Percentiles rank a stretch among this genome's conserved stretches.
phyloP scores from a whole-genome alignment of 352 stramenopile genomes.

The Phytophthora agathidicida region DNA sequence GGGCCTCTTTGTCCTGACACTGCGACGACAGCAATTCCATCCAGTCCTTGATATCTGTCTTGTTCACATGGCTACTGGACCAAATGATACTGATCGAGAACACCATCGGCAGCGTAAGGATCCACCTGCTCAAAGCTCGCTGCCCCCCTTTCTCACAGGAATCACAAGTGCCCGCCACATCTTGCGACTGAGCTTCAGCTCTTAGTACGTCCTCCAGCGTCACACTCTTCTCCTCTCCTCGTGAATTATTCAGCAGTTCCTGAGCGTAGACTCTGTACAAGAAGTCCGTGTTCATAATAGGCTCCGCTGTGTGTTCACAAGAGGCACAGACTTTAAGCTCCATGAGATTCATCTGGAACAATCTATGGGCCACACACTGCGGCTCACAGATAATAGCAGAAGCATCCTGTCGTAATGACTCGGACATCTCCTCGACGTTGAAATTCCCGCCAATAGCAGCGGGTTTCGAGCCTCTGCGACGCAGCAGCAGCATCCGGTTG shows the following conservation, averaged over 20 bases:
- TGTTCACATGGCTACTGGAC: conserved; percentile 71
- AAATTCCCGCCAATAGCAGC: conserved; percentile 1
- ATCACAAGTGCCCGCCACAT: conserved; percentile 55
- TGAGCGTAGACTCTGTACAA: conserved; percentile 84
- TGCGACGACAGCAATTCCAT: conserved; percentile 72
- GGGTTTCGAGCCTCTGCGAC: conserved; percentile 17
- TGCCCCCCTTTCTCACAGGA: conserved; percentile 51
- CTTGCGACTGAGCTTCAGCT: conserved; percentile 56
- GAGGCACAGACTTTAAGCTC: conserved; percentile 69
- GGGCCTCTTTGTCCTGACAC: conserved; percentile 39
- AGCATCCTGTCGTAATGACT: conserved; percentile 61
- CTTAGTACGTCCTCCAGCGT: conserved; percentile 68
- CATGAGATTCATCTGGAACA: conserved; percentile 91
- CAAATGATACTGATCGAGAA: conserved; percentile 87
- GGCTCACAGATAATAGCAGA: conserved; percentile 77
- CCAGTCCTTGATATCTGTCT: conserved; percentile 71
- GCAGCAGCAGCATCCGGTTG: conserved; percentile 70
- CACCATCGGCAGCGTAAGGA: conserved; percentile 86
- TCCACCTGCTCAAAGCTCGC: conserved; percentile 68
- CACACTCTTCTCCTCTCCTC: conserved; percentile 21
- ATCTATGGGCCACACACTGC: conserved; percentile 77
- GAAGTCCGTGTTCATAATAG: conserved; percentile 87
- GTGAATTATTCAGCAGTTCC: conserved; percentile 49
- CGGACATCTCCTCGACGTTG: conserved; percentile 48
- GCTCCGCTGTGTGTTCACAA: conserved; percentile 72